Base-by-base conservation (phyloP, 495 filamentous ascomycete genomes). In the Aspergillus haitiensis region DNA sequence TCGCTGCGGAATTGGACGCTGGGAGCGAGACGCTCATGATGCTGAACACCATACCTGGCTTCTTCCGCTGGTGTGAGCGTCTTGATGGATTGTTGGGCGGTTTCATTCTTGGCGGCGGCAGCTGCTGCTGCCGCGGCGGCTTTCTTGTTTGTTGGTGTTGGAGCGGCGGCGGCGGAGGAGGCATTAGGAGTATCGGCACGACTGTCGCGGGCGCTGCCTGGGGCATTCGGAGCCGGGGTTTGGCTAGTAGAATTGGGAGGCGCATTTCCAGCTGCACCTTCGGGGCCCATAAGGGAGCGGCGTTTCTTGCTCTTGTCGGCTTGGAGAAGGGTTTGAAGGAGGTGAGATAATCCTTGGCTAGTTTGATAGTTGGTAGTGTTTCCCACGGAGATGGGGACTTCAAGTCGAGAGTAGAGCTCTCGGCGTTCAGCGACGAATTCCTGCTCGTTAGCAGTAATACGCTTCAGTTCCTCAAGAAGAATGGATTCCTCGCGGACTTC, bases 401-500 rank as follows among this genome's bases (percentile, higher is more conserved):
- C 92, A 10, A 98, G 86, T 56, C 92, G 85, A 58, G 85, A 82
- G 72, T 94, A 94, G n/a, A 98, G 83, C 67, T 98, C 94, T 63
- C 86, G 82, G 45, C 93, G 91, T 65, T 97, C 92, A 61, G 90
- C 85, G 65, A 91, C 87, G 64, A 97, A 86, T 61, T 81, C 84
- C 60, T 93, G 88, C 58, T 93, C 88, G 58, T 88, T 85, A 60
- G 84, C 83, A 39, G 93, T 81, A 61, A 98, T 97, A 57, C 95
- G 87, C 64, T 92, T 92, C 35, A 98, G 83, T 68, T 98, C 94
- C 48, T 88, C 79, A 6, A 98, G 82, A 1, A 98, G 78, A 56
- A 90, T 85, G 64, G 94, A 90, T 72, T 98, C 94, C 65, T 98
- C 94, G 56, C 88, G 85, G 4, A 92, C 86, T 73, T 98, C 92